Conservation (phyloP, 805 yeast genomes). For the Kodamaea lidongshanica region DNA sequence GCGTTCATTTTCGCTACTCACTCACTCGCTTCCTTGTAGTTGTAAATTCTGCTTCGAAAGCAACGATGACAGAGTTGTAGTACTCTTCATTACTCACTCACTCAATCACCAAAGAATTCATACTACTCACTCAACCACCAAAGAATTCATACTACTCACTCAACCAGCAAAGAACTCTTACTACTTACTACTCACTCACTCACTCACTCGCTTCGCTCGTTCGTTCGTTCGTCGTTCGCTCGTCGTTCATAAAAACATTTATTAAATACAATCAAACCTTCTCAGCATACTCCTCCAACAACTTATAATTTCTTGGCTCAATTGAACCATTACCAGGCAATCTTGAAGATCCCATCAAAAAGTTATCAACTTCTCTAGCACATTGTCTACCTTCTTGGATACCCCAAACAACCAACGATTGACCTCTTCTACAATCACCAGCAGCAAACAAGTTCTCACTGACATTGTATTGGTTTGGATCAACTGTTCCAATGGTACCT, state of each 20-base stretch:
- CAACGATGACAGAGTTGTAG: too few relatives aligned
- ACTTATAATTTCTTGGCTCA: constrained; percentile 72
- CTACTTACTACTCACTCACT: too few relatives aligned
- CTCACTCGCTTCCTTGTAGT: too few relatives aligned
- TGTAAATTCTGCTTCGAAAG: too few relatives aligned
- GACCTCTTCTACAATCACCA: constrained; percentile 99
- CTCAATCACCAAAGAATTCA: too few relatives aligned
- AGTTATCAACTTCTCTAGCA: constrained; percentile 87
- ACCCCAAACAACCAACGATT: constrained; percentile 98
- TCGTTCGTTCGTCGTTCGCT: too few relatives aligned
- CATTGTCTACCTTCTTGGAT: constrained; percentile 99
- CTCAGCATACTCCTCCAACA: constrained; percentile 71
- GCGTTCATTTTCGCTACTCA: too few relatives aligned
- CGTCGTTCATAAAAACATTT: too few relatives aligned
- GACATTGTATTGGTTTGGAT: constrained; percentile 62
- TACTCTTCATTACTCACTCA: too few relatives aligned
- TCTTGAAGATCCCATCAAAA: constrained; percentile 68
- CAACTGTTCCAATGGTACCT: constrained; percentile 72
- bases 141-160: too few relatives aligned
- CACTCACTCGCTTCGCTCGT: too few relatives aligned
- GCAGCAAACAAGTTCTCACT: constrained; percentile 80
- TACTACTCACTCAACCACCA: background rate
- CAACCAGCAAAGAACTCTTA: too few relatives aligned
- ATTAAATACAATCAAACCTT: constrained; percentile 45
- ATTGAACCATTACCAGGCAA: constrained; percentile 94